Evolutionary conservation across 768 basidiomycete genomes (phyloP), one percentile per base, ranked within the genome.

Genomic region (Termitomyces sp.): DNA sequence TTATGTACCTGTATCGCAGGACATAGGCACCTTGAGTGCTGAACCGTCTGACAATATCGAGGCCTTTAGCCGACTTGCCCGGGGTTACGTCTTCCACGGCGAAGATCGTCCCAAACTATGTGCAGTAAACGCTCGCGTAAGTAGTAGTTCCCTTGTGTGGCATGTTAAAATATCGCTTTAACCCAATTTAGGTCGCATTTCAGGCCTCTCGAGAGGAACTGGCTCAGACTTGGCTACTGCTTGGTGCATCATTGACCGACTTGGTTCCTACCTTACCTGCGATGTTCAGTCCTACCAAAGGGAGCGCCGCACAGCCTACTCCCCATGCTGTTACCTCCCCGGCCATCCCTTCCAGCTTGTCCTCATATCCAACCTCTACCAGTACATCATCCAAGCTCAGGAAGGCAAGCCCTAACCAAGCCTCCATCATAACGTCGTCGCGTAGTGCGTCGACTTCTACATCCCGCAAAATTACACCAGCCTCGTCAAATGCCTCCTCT

Each of bases 171-270:
- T 56, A 22, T 31, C 53, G 46, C 24, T 16, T 53, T 56, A 45
- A 59, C 39, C 44, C 58, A 66, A 34, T 47, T 9, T 55, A 89
- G 86, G 71, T 78, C 46, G 90, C 91, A 7, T 69, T 82, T n/a
- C 72, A 81, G 56, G 85, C 76, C 9, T 84, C 84, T 22, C 80
- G 83, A 58, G 66, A 76, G 30, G 73, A 79, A 4, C 80, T 81
- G 3, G 85, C 84, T 1, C 87, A 90, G 63, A 76, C 77, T 2
- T 93, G 91, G 91, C 63, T 83, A 9, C 70, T 93, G 2, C 69
- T 93, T 20, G 79, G 75, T 13, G 82, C 84, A 16, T 76, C 86
- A 3, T 70, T 91, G 20, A 73, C 74, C 0, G 78, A 86, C 54
- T 68, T 83, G 49, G 61, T 79, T 18, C 83, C 81, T 8, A 68